Evolutionary conservation across 129 eudicot genomes (phyloP), one percentile per base, ranked within the genome.

Genomic region (Pittosporum tobira): DNA sequence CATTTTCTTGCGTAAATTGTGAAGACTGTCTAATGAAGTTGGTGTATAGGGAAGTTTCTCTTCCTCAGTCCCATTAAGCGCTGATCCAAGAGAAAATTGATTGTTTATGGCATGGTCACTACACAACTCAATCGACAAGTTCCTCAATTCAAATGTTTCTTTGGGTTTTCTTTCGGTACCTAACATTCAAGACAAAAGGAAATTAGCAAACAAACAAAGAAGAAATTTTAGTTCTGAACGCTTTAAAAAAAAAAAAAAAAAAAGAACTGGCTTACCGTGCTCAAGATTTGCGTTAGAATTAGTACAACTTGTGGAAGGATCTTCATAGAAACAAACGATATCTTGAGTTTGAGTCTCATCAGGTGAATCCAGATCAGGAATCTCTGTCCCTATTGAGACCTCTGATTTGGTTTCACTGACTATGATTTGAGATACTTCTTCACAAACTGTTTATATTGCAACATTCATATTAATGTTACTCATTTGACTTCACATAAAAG

Each of bases 31-130:
- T 0, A 70, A 28, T 5, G 96, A 84, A 20, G 94, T 72, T 0
- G 96, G 96, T 15, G 96, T 93, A 15, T 87, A 88, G 8, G 99
- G 98, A 76, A 77, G 63, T 63, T 55, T 78, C 22, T 93, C 99
- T 71, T 83, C 98, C 20, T 81, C 88, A 15, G 58, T 61, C 54
- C 66, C 94, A 58, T 78, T 66, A 20, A 10, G 45, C 51, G 73
- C 76, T 14, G 44, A 26, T 36, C 36, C 13, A 13, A 61, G 21
- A 6, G 69, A 73, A 28, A 18, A 25, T 27, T 48, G 45, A 29
- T 50, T 65, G 10, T 48, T 49, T 34, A 51, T 37, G 28, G 20
- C n/a, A 7, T 61, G 46, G 28, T 74, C 59, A 29, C 66, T 72
- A 37, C 34, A 25, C 31, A 62, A 51, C 44, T 81, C 69, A 42